Evolutionary conservation across 345 rosid species (phyloP), one percentile per base, ranked within the genome.

Genomic region (Pistacia integerrima): DNA sequence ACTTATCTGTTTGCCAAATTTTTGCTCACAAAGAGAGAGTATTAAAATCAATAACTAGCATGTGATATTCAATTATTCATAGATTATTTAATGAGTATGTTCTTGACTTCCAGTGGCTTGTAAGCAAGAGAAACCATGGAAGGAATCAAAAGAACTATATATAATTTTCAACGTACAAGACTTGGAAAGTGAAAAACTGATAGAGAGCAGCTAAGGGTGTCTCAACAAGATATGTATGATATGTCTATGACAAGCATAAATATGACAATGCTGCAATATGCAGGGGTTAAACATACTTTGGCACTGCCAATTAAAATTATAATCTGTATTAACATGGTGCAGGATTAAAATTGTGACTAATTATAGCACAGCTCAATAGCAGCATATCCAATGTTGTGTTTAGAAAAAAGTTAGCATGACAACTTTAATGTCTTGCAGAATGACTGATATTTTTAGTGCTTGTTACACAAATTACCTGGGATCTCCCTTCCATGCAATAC

Each of bases 401-500:
- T 17, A 33, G 5, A 62, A 62, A 25, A 11, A 62, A 54, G 8
- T n/a, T 3, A 20, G 56, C 46, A 18, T 12, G 18, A 16, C 38
- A 18, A 58, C 35, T 57, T 13, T 46, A 66, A 49, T 48, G 9
- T n/a, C 38, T 38, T 35, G 33, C 33, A 38, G 18, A 56, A 7
- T 4, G 57, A 70, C n/a, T 36, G 56, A 57, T 36, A 35, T 20
- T 49, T 28, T 0, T 12, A 58, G 33, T 51, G 48, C 51, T 5
- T 61, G 12, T 8, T 25, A 56, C 36, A 14, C 48, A 73, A 11
- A 44, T 70, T 9, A 94, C 98, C 93, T 92, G 93, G 28, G 91
- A 63, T 18, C 78, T 82, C 11, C 90, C 94, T 2, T 76, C 65
- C 88, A 88, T 82, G 74, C 94, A 90, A 73, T 85, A 95, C 75